Evolutionary conservation across 352 stramenopile genomes (phyloP), one percentile per base, ranked within the genome.

Genomic region (Pythium aphanidermatum): DNA sequence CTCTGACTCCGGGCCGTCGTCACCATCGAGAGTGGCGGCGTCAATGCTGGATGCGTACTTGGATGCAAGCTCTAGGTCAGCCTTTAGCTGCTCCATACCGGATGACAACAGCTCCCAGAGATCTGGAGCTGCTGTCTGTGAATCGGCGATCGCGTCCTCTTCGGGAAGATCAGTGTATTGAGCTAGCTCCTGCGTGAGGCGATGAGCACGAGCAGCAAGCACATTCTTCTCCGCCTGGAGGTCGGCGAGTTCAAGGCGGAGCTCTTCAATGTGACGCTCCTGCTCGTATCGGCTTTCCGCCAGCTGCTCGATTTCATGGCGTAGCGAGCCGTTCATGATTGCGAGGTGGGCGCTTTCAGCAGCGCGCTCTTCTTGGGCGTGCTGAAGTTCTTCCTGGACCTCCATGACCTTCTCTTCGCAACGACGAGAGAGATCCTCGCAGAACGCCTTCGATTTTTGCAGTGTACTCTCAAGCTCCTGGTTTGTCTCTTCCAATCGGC

Each of bases 51-150:
- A 74, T 7, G 79, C 79, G 48, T 91, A 90, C 60, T 91, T 92
- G 65, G 79, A 91, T 7, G 82, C 79, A 37, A 94, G 65, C 58
- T 94, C 79, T 39, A 94, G 38, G 39, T 94, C 82, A 17, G 79
- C 77, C 64, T 94, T 92, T 11, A 94, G 68, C 63, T 94, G 82
- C 55, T 94, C 82, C 82, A 94, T 92, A n/a, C 82, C 82, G 1
- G 72, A 86, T 13, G 77, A 87, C 27, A 94, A 46, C 34, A 94
- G 49, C 47, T 94, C 79, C 82, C 82, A 94, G 20, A 94, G 54
- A 53, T 94, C 81, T 0, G 82, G 82, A 12, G 77, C 63, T 30
- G 74, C 67, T 21, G 58, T 76, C 31, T 87, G 70, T 10, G 61
- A 65, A 14, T 69, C 60, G 21, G 78, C 55, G 27, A 86, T 40